Conservation (phyloP, 2,329 filamentous ascomycete species). For the Metarhizium anisopliae region DNA sequence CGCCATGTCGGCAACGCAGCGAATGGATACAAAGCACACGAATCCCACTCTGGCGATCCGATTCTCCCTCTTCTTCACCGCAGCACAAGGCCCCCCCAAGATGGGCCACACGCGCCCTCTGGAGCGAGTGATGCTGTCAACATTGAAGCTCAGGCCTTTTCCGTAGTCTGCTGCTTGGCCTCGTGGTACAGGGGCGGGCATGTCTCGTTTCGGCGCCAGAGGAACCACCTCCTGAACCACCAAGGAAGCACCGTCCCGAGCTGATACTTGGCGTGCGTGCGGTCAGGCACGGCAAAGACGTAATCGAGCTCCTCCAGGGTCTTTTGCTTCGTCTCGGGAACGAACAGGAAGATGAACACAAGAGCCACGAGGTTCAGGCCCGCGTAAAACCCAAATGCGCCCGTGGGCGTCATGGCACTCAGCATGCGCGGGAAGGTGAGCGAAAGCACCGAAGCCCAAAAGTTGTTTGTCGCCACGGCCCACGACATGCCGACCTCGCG, state of each 20-base stretch:
- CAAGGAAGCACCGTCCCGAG: conserved; percentile 25
- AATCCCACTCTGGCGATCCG: too few species aligned
- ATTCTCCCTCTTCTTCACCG: too few species aligned
- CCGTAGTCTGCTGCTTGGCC: not conserved
- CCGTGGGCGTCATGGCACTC: conserved; percentile 21
- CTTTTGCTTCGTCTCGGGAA: conserved; percentile 42
- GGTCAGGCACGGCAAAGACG: conserved; percentile 33
- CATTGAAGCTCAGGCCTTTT: not conserved
- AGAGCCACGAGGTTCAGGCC: conserved; percentile 37
- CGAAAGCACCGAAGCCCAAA: conserved; percentile 9
- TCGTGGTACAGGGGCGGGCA: conserved; percentile 9
- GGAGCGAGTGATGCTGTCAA: too few species aligned
- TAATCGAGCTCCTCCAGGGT: conserved; percentile 42
- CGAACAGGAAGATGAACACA: conserved; percentile 37
- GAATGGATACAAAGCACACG: too few species aligned
- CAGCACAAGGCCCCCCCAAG: too few species aligned
- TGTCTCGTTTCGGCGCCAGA: conserved; percentile 3
- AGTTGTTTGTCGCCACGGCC: conserved; percentile 28
- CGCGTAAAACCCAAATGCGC: conserved; percentile 34
- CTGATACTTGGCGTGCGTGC: conserved; percentile 32
- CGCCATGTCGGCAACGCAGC: too few species aligned
- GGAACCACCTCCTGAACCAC: conserved; percentile 23
- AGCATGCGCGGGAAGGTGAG: conserved; percentile 25
- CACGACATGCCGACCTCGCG: conserved; percentile 30
- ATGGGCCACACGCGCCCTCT: too few species aligned